Percentiles rank a stretch among this genome's conserved stretches.
Evolutionary conservation across 108 stramenopile species (phyloP).

Genomic region (Skeletonema grethae): DNA sequence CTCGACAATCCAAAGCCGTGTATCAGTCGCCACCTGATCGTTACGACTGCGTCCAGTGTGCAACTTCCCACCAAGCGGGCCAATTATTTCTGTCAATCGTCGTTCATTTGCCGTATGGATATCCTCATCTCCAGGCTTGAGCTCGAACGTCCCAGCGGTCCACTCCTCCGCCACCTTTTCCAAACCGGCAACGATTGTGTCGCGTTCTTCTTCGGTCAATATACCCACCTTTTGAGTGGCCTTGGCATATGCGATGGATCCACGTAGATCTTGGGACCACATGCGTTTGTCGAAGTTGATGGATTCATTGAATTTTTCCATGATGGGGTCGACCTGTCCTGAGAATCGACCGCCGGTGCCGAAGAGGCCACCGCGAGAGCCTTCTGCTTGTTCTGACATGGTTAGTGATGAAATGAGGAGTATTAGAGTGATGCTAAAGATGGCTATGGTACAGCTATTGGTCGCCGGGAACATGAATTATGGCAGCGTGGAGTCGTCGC

Average conservation of each 20-base stretch:
- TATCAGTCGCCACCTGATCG: conserved; percentile 98
- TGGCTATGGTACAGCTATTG: neutral
- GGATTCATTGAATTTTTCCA: conserved; percentile 99
- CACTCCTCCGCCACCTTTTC: conserved; percentile 89
- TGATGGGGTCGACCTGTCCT: conserved; percentile 97
- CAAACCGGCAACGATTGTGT: conserved; percentile 75
- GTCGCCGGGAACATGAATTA: too few relatives aligned
- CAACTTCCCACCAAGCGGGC: conserved; percentile 93
- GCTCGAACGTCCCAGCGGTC: conserved; percentile 84
- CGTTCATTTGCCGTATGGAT: conserved; percentile 99
- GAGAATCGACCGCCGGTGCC: conserved; percentile 97
- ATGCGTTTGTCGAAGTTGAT: conserved; percentile 95
- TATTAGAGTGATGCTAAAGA: neutral
- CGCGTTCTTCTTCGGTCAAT: conserved; percentile 84
- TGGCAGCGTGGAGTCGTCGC: too few relatives aligned
- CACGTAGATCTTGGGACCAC: conserved; percentile 95
- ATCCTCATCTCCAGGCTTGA: conserved; percentile 96
- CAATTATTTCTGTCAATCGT: conserved; percentile 95
- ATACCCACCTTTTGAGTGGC: conserved; percentile 88
- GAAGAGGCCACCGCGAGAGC: conserved; percentile 91
- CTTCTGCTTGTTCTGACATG: conserved; percentile 30
- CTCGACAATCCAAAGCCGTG: conserved; percentile 94
- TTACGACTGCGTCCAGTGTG: conserved; percentile 98
- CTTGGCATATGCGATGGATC: conserved; percentile 96
- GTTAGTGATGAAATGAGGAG: neutral